Base-by-base conservation (phyloP, 768 basidiomycete genomes). In the Pleurotus tuoliensis region DNA sequence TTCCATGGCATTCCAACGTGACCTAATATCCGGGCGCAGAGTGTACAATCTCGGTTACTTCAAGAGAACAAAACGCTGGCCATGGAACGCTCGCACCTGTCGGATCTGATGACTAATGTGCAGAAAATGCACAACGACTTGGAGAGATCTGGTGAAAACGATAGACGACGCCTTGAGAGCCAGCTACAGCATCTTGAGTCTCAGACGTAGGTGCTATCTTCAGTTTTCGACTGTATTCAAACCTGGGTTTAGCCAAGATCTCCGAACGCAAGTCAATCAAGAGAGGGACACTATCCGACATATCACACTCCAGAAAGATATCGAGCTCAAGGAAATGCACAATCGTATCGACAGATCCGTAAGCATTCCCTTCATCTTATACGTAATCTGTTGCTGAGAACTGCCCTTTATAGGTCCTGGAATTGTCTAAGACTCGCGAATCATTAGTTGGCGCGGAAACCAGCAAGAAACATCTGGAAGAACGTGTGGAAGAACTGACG, bases 91-190 rank as follows among this genome's bases (percentile, higher is more conserved):
- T 86, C 92, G 0, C 88, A 90, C 58, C 76, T 97, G 3, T 84
- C 91, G 2, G 92, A 94, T 66, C 78, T 97, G 24, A 92, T 96
- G 84, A 76, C 80, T 22, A 95, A 92, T 65, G 86, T 96, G 20
- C 92, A 94, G 71, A 88, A 82, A 65, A 93, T 97, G 84, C 91
- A 93, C 63, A 83, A 83, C 55, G 95, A 97, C 62, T 76, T 92
- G 5, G 93, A 95, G 66, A 81, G 86, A 49, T 88, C 89, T 0
- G 84, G 87, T 5, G 86, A 88, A 66, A 95, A 92, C 57, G 91
- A 95, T 62, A 82, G 91, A 16, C 77, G 84, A 12, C 83, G 92
- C 6, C 72, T 95, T 34, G 94, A 97, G 69, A 84, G 77, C 55
- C 87, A 93, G 63, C 71, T 93, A 41, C 83, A 90, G 62, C 78